These are phyloP conservation scores for Elongisporangium undulatum DNA, from an alignment of 352 stramenopile species.

Conservation along the genomic window DNA sequence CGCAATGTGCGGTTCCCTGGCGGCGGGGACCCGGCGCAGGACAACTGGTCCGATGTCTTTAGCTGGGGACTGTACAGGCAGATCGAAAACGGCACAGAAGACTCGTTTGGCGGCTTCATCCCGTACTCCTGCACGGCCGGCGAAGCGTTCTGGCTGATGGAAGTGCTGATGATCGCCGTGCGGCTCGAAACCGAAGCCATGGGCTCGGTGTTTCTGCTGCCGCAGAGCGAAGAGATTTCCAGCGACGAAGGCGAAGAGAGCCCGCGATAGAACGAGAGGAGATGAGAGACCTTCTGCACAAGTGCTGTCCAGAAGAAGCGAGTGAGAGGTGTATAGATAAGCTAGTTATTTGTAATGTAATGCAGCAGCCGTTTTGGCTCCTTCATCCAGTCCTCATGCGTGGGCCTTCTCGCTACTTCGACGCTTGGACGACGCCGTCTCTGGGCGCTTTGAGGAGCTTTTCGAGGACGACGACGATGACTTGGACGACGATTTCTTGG, in stretches of 20 bases:
- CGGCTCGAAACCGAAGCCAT: conserved; percentile 62
- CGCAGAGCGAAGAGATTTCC: conserved; percentile 9
- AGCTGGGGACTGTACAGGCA: conserved; percentile 49
- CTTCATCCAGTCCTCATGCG: not conserved
- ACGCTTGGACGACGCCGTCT: conserved; percentile 53
- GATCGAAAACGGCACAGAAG: conserved; percentile 17
- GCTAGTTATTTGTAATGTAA: not conserved
- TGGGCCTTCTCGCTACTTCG: conserved; percentile 37
- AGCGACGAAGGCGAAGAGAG: not conserved
- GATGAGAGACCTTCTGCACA: not conserved
- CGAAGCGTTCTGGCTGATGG: conserved; percentile 64
- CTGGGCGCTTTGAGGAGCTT: conserved; percentile 44
- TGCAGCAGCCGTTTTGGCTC: not conserved
- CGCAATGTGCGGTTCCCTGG: conserved; percentile 15
- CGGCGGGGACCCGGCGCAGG: conserved; percentile 13
- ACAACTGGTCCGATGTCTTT: conserved; percentile 58
- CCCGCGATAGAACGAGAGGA: not conserved
- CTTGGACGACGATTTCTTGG: conserved; percentile 44
- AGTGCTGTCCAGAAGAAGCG: conserved; percentile 4
- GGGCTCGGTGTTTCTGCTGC: conserved; percentile 44
- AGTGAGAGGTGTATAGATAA: conserved; percentile 7
- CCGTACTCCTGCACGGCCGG: conserved; percentile 21
- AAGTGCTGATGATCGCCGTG: conserved; percentile 60
- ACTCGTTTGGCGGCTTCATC: conserved; percentile 65
- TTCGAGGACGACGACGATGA: conserved; percentile 27